A percentile compares a stretch with the other conserved stretches of the same genome.
These are phyloP conservation scores for Blakeslea trispora DNA, from an alignment of 371 early-diverging fungal genomes.

Conservation along the genomic window DNA sequence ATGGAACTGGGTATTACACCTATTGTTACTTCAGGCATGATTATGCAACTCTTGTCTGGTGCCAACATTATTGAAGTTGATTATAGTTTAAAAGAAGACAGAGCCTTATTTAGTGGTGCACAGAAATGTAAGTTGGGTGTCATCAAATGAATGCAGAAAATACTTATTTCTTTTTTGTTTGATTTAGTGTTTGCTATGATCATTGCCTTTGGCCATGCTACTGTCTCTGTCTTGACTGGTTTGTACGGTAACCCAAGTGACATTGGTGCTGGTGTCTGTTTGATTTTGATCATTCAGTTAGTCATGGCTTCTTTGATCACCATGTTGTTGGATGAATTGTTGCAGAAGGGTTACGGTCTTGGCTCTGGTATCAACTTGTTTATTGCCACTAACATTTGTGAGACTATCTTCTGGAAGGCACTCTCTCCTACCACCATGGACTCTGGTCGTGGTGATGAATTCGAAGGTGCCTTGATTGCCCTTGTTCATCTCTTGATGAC, in stretches of 20 bases:
- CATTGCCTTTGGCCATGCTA: slow-evolving; percentile 98
- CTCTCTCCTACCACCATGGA: slow-evolving; percentile 98
- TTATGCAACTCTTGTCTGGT: slow-evolving; percentile 99
- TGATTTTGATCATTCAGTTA: slow-evolving; percentile 97
- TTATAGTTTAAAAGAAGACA: slow-evolving; percentile 98
- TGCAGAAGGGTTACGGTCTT: slow-evolving; percentile 99
- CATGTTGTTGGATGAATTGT: slow-evolving; percentile 99
- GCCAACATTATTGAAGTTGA: slow-evolving; percentile 99
- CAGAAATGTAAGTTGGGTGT: slow-evolving; percentile 92
- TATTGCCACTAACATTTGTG: slow-evolving; percentile 99
- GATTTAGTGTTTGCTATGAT: slow-evolving; percentile 84
- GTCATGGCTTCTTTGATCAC: slow-evolving; percentile 98
- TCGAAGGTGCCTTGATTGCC: slow-evolving; percentile 98
- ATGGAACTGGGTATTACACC: slow-evolving; percentile 99
- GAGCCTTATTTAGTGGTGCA: slow-evolving; percentile 97
- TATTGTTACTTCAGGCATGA: slow-evolving; percentile 99
- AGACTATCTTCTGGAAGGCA: slow-evolving; percentile 99
- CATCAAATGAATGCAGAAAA: neutral
- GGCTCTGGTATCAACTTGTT: slow-evolving; percentile 99
- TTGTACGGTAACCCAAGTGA: slow-evolving; percentile 97
- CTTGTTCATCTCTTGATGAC: slow-evolving; percentile 96
- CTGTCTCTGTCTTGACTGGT: slow-evolving; percentile 98
- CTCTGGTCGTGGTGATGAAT: slow-evolving; percentile 99
- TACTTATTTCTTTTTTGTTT: neutral
- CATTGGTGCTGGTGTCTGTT: slow-evolving; percentile 95